Evolutionary conservation across 2,329 filamentous ascomycete genomes (phyloP), one percentile per base, ranked within the genome.

Genomic region (Phyllosticta ampelicida): DNA sequence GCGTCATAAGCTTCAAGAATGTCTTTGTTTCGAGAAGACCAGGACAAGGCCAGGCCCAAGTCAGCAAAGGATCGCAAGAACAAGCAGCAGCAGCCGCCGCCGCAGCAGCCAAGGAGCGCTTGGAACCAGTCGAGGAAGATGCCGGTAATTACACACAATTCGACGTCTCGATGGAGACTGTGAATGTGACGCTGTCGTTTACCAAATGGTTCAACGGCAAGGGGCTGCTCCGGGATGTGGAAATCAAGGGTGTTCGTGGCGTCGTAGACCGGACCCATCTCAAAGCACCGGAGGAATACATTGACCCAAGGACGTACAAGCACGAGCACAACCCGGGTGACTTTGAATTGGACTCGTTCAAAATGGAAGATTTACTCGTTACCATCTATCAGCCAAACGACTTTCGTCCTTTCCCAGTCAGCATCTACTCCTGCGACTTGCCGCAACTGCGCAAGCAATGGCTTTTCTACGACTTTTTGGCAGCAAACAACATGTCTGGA

Each of bases 141-240:
- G 92, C 97, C 68, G 90, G 89, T 18, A 99, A 99, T 68, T 99
- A 97, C 71, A 96, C 91, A 0, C 94, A 99, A 65, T 99, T 96
- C 65, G 94, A 99, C 67, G 78, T 99, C 16, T 96, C 90, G 0
- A 89, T 99, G 60, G 89, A 94, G 62, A 95, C 89, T 0, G 89
- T 99, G 61, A 96, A 99, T 67, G 92, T 99, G 49, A 97, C 92
- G 0, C 73, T 99, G 23, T 99, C 94, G 0, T 97, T 99, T 65
- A 80, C 90, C n/a, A 97, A 96, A 70, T 99, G 94, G 94, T 95
- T 95, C 83, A 97, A 96, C 65, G 92, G 94, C 20, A 96, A 92
- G 71, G 94, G 94, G 0, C 79, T 95, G 5, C 77, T 99, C 9
- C 86, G 89, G 65, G 89, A 97, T 68, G 94, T 99, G 49, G 90